Base-by-base conservation (phyloP, 2,329 filamentous ascomycete genomes). In the Hypoxylon sp. region DNA sequence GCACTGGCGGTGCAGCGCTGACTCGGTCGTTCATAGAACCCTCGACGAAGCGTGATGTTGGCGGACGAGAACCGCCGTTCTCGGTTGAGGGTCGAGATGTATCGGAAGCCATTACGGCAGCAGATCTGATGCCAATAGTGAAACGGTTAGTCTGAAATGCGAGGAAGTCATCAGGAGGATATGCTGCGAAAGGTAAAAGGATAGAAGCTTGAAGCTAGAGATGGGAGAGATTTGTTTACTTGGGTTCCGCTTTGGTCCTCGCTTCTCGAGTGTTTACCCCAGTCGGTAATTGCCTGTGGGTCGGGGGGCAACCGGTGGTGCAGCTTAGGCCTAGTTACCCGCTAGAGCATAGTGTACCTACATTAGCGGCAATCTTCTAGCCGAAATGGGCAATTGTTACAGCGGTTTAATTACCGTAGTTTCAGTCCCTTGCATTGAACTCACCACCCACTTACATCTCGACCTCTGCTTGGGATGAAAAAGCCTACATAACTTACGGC, bases 1-100 rank as follows among this genome's bases (percentile, higher is more conserved):
- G 83, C 46, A 85, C 82, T 0, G 91, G 91, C 26, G 92, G 92
- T 62, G 83, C 85, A 61, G 87, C 84, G 72, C 91, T 94, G 30
- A 86, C 82, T 68, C 91, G 88, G 77, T 96, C 92, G 73, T 89
- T 92, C 91, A 97, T 94, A 72, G 90, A 94, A 41, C 91, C 93
- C 78, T 97, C 93, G 37, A 89, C 72, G 85, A 96, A 82, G 78
- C 87, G 75, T 30, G 73, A 75, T 8, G 71, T 73, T 5, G 71
- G 67, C 50, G 72, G 71, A 39, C 72, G 68, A 11, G 70, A 71
- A 52, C 73, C 68, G 62, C 67, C 69, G 80, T 87, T 81, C 69
- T 76, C 77, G 43, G 71, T 78, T 63, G 79, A 74, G 62, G 78
- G 74, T 64, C 69, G 65, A 51, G 69, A 74, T 59, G 75, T 57